Evolutionary conservation across 2,329 filamentous ascomycete species (phyloP).

Genomic region (Fusarium begoniae): DNA sequence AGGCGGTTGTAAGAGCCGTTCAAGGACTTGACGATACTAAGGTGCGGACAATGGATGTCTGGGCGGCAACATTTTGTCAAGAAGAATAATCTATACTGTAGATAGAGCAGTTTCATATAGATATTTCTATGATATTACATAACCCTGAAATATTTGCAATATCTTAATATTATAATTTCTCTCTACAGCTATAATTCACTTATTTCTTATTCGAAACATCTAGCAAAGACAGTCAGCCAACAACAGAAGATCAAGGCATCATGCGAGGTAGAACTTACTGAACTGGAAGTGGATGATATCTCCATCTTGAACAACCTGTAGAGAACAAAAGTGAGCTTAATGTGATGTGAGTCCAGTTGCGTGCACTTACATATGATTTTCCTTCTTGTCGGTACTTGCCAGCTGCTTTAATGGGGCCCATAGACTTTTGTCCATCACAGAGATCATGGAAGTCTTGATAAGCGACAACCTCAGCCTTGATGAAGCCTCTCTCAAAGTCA

Average conservation of each 20-base stretch:
- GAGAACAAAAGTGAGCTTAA: constrained; percentile 30
- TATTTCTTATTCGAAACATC: constrained; percentile 40
- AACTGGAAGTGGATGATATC: constrained; percentile 57
- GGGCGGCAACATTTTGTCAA: not conserved
- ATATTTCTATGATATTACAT: not conserved
- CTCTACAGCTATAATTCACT: not conserved
- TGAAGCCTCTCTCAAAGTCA: constrained; percentile 56
- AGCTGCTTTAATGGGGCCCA: constrained; percentile 56
- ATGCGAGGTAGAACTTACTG: constrained; percentile 42
- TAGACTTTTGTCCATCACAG: constrained; percentile 54
- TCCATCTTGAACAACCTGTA: constrained; percentile 52
- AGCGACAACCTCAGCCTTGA: constrained; percentile 57
- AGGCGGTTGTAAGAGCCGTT: not conserved
- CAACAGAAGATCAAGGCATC: rapidly evolving
- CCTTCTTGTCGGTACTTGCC: constrained; percentile 57
- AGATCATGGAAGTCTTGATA: constrained; percentile 57
- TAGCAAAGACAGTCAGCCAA: not conserved
- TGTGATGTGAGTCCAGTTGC: not conserved
- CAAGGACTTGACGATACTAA: not conserved
- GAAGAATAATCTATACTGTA: not conserved
- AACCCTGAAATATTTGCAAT: not conserved
- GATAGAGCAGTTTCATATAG: rapidly evolving
- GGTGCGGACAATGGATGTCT: constrained; percentile 14
- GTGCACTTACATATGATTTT: constrained; percentile 51
- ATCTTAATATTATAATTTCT: not conserved